phyloP scores from a whole-genome alignment of 2,329 filamentous ascomycete genomes.

The Fusarium nurragi region DNA sequence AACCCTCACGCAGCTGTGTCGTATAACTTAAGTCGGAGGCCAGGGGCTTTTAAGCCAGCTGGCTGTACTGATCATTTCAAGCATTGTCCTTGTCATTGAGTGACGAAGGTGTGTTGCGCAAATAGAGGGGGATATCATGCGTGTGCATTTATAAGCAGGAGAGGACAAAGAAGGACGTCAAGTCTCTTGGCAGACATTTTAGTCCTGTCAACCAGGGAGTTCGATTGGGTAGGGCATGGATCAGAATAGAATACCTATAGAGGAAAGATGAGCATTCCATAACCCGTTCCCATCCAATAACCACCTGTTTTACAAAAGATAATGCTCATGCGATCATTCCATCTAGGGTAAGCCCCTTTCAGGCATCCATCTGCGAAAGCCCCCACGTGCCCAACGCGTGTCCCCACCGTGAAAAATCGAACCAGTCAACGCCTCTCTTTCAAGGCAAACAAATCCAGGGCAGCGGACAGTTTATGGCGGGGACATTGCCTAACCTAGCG shows the following conservation, averaged over 20 bases:
- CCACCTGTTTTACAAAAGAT: background rate
- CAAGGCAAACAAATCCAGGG: conserved; percentile 18
- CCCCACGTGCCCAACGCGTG: conserved; percentile 38
- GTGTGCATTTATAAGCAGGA: too few species aligned
- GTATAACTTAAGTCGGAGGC: background rate
- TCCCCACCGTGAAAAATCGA: conserved; percentile 16
- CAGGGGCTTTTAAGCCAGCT: conserved; percentile 4
- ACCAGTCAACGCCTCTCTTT: conserved; percentile 19
- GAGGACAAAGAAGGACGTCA: background rate
- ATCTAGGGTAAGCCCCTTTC: conserved; percentile 17
- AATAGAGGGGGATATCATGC: background rate
- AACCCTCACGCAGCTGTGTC: too few species aligned
- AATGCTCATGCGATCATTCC: background rate
- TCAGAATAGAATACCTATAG: background rate
- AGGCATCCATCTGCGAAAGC: conserved; percentile 21
- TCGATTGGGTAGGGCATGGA: too few species aligned
- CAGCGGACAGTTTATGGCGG: conserved; percentile 17
- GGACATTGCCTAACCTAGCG: conserved; percentile 8
- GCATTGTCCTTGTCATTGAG: conserved; percentile 22
- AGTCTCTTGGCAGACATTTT: background rate
- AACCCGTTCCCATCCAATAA: background rate
- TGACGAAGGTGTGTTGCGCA: background rate
- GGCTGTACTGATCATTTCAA: conserved; percentile 18
- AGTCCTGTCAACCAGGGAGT: background rate
- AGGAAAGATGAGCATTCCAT: background rate